Evolutionary conservation across 1,139 yeast genomes (phyloP).

Genomic region (Blastobotrys elegans): DNA sequence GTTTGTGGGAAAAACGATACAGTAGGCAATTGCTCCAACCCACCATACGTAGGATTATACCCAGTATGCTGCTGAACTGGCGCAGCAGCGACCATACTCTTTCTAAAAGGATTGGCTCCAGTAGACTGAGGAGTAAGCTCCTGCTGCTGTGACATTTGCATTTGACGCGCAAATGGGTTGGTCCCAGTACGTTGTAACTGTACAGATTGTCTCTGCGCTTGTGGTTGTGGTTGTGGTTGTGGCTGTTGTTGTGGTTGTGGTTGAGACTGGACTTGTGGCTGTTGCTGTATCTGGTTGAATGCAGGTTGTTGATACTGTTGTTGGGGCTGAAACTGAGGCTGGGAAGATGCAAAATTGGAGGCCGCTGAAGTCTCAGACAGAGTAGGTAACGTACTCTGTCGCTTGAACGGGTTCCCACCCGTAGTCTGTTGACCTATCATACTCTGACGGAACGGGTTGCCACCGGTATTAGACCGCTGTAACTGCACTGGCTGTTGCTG

Average conservation of each 20-base stretch:
- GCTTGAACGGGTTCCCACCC: slow-evolving; percentile 26
- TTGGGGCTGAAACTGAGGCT: slow-evolving; percentile 13
- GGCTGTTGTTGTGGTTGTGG: slow-evolving; percentile 14
- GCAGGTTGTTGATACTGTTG: slow-evolving; percentile 16
- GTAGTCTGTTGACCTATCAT: slow-evolving; percentile 11
- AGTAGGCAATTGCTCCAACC: slow-evolving; percentile 26
- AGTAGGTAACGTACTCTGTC: slow-evolving; percentile 21
- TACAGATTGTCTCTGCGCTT: slow-evolving; percentile 11
- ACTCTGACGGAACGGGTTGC: slow-evolving; percentile 29
- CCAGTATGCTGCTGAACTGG: slow-evolving; percentile 5
- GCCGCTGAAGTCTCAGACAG: slow-evolving; percentile 12
- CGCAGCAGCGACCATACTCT: slow-evolving; percentile 16
- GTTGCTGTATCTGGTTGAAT: slow-evolving; percentile 18
- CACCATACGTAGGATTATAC: slow-evolving; percentile 27
- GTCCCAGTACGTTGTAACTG: slow-evolving; percentile 36
- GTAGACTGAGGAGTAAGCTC: slow-evolving; percentile 23
- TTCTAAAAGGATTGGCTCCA: slow-evolving; percentile 30
- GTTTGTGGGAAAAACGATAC: slow-evolving; percentile 30
- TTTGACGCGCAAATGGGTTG: slow-evolving; percentile 41
- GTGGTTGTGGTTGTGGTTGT: slow-evolving; percentile 16
- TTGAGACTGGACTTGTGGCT: no score
- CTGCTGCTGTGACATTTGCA: slow-evolving; percentile 9
- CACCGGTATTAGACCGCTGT: slow-evolving; percentile 27
- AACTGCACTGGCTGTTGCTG: slow-evolving; percentile 18
- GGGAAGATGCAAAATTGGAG: slow-evolving; percentile 25